Evolutionary conservation across 2,329 filamentous ascomycete genomes (phyloP).

Genomic region (Aspergillus awamori): DNA sequence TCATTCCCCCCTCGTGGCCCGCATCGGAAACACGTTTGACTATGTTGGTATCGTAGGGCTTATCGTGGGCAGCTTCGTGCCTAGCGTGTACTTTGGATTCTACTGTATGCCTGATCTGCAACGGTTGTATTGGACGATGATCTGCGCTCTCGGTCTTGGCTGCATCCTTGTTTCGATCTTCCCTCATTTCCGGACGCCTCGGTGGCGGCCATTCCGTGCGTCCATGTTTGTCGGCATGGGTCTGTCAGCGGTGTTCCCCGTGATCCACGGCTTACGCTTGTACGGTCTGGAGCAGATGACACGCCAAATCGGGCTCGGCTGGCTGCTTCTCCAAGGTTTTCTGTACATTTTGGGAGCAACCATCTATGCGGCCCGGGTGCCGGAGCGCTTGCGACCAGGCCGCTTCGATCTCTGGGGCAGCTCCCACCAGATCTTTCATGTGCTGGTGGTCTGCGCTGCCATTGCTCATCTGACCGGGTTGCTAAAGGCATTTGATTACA

Average conservation of each 20-base stretch:
- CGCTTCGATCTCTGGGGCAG: conserved; percentile 87
- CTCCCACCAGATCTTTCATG: conserved; percentile 95
- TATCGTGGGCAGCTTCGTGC: conserved; percentile 89
- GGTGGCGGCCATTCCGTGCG: conserved; percentile 82
- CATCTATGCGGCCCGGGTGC: conserved; percentile 82
- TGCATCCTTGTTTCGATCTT: conserved; percentile 77
- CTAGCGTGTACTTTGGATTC: conserved; percentile 85
- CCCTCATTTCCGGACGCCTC: conserved; percentile 80
- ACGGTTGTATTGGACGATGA: conserved; percentile 74
- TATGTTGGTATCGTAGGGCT: conserved; percentile 91
- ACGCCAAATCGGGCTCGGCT: conserved; percentile 75
- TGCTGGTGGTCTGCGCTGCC: conserved; percentile 82
- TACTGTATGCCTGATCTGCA: conserved; percentile 69
- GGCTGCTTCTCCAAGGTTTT: conserved; percentile 76
- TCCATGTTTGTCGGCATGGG: conserved; percentile 89
- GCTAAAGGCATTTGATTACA: conserved; percentile 81
- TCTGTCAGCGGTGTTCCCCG: conserved; percentile 77
- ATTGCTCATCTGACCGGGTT: conserved; percentile 79
- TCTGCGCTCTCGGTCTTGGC: conserved; percentile 73
- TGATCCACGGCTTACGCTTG: conserved; percentile 72
- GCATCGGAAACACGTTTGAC: conserved; percentile 89
- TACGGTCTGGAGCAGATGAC: conserved; percentile 70
- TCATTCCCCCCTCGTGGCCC: conserved; percentile 76
- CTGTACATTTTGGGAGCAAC: conserved; percentile 85
- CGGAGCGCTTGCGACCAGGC: conserved; percentile 77